Percentiles rank a stretch among this genome's conserved stretches.
Conservation (phyloP, 2,329 filamentous ascomycete species). For the Fusarium subglutinans region DNA sequence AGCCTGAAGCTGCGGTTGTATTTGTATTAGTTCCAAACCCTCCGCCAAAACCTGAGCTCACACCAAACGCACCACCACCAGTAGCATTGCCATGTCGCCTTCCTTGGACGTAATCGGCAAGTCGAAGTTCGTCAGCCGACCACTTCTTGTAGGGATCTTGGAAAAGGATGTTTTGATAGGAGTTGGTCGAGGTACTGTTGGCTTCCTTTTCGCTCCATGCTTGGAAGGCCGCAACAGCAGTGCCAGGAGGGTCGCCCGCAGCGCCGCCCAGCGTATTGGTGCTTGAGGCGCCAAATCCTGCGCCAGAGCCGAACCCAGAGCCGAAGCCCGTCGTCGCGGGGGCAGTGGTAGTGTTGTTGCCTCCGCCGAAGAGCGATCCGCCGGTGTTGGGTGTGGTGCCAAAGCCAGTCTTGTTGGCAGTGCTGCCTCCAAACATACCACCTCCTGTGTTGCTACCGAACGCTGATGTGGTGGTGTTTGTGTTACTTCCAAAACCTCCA, state of each 20-base stretch:
- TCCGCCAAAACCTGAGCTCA: conserved; percentile 62
- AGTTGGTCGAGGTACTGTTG: conserved; percentile 63
- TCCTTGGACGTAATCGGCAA: conserved; percentile 90
- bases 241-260: conserved; percentile 72
- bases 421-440: conserved; percentile 64
- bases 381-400: conserved; percentile 54
- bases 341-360: conserved; percentile 38
- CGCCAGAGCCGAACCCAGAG: conserved; percentile 53
- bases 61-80: conserved; percentile 86
- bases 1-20: conserved; percentile 50
- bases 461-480: conserved; percentile 48
- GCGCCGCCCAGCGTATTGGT: conserved; percentile 61
- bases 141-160: conserved; percentile 86
- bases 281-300: conserved; percentile 54
- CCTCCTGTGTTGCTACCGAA: conserved; percentile 54
- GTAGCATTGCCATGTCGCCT: conserved; percentile 84
- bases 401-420: conserved; percentile 60
- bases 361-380: conserved; percentile 59
- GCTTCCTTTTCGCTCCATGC: conserved; percentile 78
- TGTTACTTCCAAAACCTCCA: conserved; percentile 52
- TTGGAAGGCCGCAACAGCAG: conserved; percentile 73
- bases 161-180: conserved; percentile 83
- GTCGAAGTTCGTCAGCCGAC: conserved; percentile 83
- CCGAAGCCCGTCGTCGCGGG: conserved; percentile 48
- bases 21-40: conserved; percentile 56